Evolutionary conservation across 73 alveolate species (phyloP), one percentile per base, ranked within the genome.

Genomic region (Blepharisma japonicum): DNA sequence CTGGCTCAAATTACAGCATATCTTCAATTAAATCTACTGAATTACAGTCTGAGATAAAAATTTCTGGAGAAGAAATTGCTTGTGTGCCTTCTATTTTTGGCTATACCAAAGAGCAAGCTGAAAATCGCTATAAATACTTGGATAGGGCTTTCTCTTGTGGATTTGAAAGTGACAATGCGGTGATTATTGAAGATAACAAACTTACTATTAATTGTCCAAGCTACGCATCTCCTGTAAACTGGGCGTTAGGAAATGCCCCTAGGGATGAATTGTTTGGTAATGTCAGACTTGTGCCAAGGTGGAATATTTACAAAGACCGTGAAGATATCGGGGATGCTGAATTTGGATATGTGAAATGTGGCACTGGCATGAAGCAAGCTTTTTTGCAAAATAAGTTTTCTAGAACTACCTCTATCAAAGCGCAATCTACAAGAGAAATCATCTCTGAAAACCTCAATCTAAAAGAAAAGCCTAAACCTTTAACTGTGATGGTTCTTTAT

Each of bases 281-380:
- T 8, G 46, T 61, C 23, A n/a, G 47, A 18, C 23, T 14, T 61
- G 74, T 14, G 47, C 47, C 23, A n/a, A 14, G 47, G 50, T 61
- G 74, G 74, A 61, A 14, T 61, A 14, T 1, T 18, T 14, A 8
- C 11, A 61, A 61, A 20, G 11, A 4, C 11, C 18, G 23, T 5
- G 74, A 14, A 9, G 74, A 61, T 20, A 61, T 39, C 0, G 23
- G 23, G 5, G 47, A 61, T 25, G 47, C 47, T 0, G 74, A 61
- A 61, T 61, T 61, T 25, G 74, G 47, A 14, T 61, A 14, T 61
- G 46, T 61, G 49, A 61, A 61, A 61, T 61, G 74, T 25, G 47
- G 47, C n/a, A 39, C 14, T 8, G 23, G 23, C 11, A 61, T n/a
- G 0, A 25, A 61, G 18, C 47, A n/a, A 14, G 74, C 14, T 3